phyloP scores from a whole-genome alignment of 257 asterid species.

The Craterostigma plantagineum region DNA sequence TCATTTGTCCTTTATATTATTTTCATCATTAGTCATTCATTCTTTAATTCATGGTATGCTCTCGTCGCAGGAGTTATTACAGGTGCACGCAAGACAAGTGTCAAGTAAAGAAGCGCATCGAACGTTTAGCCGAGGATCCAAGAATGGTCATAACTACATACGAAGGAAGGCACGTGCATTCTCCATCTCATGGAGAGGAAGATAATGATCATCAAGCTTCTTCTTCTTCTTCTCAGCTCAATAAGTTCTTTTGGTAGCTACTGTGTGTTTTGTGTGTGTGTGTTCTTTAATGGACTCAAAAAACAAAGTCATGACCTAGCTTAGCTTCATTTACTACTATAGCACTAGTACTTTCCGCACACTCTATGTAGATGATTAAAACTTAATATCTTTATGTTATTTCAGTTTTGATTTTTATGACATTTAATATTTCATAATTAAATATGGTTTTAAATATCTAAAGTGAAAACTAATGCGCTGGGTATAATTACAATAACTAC shows the following conservation, averaged over 20 bases:
- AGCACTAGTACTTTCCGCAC: no score
- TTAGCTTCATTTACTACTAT: no score
- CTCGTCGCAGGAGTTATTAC: conserved; percentile 90
- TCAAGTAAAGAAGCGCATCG: conserved; percentile 78
- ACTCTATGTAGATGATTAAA: no score
- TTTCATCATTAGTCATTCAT: neutral
- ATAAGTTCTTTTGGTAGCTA: conserved; percentile 50
- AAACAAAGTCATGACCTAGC: no score
- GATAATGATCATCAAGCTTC: conserved; percentile 40
- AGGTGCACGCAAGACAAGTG: conserved; percentile 86
- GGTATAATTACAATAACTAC: no score
- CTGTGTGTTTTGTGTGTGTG: no score
- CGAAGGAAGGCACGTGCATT: conserved; percentile 82
- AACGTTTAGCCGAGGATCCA: conserved; percentile 81
- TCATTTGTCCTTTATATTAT: neutral
- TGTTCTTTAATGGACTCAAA: no score
- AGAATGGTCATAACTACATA: conserved; percentile 92
- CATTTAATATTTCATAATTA: no score
- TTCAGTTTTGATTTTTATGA: no score
- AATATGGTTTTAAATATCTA: no score
- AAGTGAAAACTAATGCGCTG: no score
- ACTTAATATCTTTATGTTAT: no score
- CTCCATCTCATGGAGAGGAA: conserved; percentile 66
- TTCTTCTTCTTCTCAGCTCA: conserved; percentile 25
- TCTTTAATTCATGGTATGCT: conserved; percentile 16